Evolutionary conservation across 176 grass and related monocot genomes (phyloP).

Genomic region (Paspalum notatum): DNA sequence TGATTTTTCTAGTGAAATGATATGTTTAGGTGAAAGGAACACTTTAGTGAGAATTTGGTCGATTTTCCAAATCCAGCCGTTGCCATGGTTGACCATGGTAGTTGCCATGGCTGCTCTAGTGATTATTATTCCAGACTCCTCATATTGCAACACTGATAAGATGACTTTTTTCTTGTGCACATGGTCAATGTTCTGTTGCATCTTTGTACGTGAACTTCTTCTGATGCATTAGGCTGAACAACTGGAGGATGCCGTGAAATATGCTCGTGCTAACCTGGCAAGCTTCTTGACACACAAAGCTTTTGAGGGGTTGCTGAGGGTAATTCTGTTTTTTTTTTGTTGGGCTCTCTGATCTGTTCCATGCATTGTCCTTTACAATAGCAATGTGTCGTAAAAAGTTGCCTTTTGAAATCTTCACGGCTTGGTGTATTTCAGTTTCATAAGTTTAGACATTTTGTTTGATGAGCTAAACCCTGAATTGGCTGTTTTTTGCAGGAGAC

Average conservation of each 20-base stretch:
- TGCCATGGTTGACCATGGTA: not conserved
- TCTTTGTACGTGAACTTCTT: slow-evolving; percentile 17
- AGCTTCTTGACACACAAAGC: slow-evolving; percentile 72
- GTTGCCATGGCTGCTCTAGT: not conserved
- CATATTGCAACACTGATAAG: not conserved
- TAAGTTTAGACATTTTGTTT: not conserved
- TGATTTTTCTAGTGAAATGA: not conserved
- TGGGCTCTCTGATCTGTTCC: slow-evolving; percentile 14
- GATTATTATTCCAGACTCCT: not conserved
- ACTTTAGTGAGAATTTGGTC: not conserved
- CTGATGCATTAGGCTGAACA: slow-evolving; percentile 62
- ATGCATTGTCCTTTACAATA: slow-evolving; percentile 16
- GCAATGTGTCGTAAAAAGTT: not conserved
- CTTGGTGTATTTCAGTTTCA: slow-evolving; percentile 12
- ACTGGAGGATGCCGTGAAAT: slow-evolving; percentile 75
- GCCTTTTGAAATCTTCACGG: slow-evolving; percentile 27
- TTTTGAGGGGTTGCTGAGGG: slow-evolving; percentile 69
- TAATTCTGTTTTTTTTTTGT: slow-evolving; percentile 41
- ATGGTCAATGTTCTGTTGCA: not conserved
- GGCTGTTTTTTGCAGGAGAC: slow-evolving; percentile 62
- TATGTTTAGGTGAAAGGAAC: not conserved
- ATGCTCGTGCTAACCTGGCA: slow-evolving; percentile 68
- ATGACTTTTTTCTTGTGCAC: not conserved
- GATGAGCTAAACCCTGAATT: slow-evolving; percentile 25
- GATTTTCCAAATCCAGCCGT: not conserved